Evolutionary conservation across 1,139 yeast genomes (phyloP), one percentile per base, ranked within the genome.

Genomic region (Pichia sp.): DNA sequence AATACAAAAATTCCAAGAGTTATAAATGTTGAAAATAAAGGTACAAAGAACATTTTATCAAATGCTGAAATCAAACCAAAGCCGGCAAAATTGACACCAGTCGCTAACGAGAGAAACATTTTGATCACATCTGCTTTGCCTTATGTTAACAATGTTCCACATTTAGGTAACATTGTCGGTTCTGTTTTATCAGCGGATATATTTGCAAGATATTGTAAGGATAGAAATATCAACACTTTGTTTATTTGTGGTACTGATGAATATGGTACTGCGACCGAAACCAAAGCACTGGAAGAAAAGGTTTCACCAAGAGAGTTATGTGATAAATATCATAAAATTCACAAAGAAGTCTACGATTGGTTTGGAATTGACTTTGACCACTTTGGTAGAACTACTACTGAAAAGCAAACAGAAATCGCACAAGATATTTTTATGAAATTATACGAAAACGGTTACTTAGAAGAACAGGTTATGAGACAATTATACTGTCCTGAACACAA

Each of bases 221-320:
- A 84, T 55, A 79, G 97, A 69, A 86, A 88, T 65, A 82, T 84
- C 69, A 92, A 90, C 62, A 73, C 95, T 27, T 69, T 92, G 51
- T 92, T 71, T 59, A 68, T 92, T 49, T 88, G 98, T 68, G 99
- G 99, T 67, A 94, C 98, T 36, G 99, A 92, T 64, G 99, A 92
- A 67, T 94, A 92, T 64, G 99, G 99, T 63, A 92, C 99, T 50
- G 99, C 99, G 43, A 92, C 98, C 29, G 99, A 92, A 66, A 94
- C 98, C 35, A 92, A 92, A 67, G 98, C 98, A 9, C 71, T 92
- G 48, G 98, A 92, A 65, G 97, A 92, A 60, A 81, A 84, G 39
- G 82, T 86, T 50, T 75, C 95, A 4, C 98, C 99, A 41, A 71
- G 78, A 57, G 81, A 87, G 60, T 72, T 92, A 57, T 92, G 97